A percentile compares a stretch with the other conserved stretches of the same genome.
Conservation (phyloP, 768 basidiomycete species). For the Tricholoma flavovirens region DNA sequence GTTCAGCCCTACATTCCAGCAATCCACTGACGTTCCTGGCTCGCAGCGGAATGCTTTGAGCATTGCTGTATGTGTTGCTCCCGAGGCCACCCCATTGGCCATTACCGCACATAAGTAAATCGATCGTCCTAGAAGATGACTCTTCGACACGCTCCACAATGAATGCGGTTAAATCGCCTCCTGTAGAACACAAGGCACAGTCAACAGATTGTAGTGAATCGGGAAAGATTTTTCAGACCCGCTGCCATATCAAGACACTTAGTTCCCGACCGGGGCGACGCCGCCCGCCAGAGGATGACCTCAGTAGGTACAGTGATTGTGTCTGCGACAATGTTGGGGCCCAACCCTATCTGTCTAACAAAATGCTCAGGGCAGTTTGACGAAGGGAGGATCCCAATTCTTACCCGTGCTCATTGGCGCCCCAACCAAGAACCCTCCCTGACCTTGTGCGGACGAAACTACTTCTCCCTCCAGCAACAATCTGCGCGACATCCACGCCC, state of each 20-base stretch:
- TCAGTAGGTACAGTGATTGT: slow-evolving; percentile 82
- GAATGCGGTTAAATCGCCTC: slow-evolving; percentile 76
- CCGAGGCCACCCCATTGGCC: slow-evolving; percentile 81
- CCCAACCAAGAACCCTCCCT: slow-evolving; percentile 83
- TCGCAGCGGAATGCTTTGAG: slow-evolving; percentile 62
- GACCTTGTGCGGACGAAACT: slow-evolving; percentile 65
- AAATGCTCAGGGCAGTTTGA: not conserved
- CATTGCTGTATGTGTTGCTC: slow-evolving; percentile 60
- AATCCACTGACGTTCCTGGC: slow-evolving; percentile 80
- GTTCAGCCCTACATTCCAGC: slow-evolving; percentile 65
- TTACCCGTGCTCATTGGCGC: slow-evolving; percentile 83
- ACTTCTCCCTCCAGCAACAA: slow-evolving; percentile 65
- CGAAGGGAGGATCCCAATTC: slow-evolving; percentile 10
- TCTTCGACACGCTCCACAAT: slow-evolving; percentile 48
- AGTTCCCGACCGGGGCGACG: slow-evolving; percentile 43
- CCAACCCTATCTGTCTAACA: slow-evolving; percentile 75
- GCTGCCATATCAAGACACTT: slow-evolving; percentile 63
- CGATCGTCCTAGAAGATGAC: slow-evolving; percentile 24
- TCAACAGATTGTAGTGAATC: not conserved
- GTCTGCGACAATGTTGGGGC: slow-evolving; percentile 53
- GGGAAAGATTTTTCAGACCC: slow-evolving; percentile 32
- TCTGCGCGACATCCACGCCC: slow-evolving; percentile 57
- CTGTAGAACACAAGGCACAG: slow-evolving; percentile 26
- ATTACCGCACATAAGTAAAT: slow-evolving; percentile 73
- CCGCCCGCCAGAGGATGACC: slow-evolving; percentile 62